Evolutionary conservation across 106 monocot species (phyloP).

Genomic region (Phalaenopsis equestris): DNA sequence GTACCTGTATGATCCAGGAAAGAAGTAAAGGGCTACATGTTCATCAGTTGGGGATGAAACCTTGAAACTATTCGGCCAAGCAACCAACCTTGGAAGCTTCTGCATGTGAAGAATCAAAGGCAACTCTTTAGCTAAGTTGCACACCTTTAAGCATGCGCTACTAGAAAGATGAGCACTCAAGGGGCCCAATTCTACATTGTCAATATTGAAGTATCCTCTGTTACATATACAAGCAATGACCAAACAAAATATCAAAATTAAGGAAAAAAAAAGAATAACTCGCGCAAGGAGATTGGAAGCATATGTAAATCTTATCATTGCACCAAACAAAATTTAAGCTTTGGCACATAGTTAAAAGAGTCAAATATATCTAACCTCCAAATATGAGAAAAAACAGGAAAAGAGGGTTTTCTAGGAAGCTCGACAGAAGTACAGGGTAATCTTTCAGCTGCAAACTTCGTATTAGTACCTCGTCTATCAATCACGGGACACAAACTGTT

Average conservation of each 20-base stretch:
- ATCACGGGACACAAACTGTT: background rate
- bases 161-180: slow-evolving; percentile 20
- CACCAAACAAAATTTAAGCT: background rate
- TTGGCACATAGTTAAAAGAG: background rate
- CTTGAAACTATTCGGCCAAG: slow-evolving; percentile 28
- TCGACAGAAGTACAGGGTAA: background rate
- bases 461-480: background rate
- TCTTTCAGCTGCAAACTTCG: background rate
- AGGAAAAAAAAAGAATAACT: background rate
- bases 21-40: slow-evolving; percentile 18
- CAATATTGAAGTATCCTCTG: slow-evolving; percentile 21
- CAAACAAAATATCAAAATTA: background rate
- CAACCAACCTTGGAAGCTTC: slow-evolving; percentile 16
- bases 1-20: slow-evolving; percentile 9
- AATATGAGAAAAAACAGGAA: slow-evolving; percentile 5
- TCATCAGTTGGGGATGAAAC: slow-evolving; percentile 17
- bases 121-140: slow-evolving; percentile 1
- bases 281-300: background rate
- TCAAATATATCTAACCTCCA: slow-evolving; percentile 19
- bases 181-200: slow-evolving; percentile 12
- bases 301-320: background rate
- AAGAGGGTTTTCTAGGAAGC: background rate
- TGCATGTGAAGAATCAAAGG: slow-evolving; percentile 17
- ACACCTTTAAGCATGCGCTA: slow-evolving; percentile 18
- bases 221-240: background rate